Conservation (phyloP, 176 grass and related monocot species). For the Rhipidocladum racemiflorum region DNA sequence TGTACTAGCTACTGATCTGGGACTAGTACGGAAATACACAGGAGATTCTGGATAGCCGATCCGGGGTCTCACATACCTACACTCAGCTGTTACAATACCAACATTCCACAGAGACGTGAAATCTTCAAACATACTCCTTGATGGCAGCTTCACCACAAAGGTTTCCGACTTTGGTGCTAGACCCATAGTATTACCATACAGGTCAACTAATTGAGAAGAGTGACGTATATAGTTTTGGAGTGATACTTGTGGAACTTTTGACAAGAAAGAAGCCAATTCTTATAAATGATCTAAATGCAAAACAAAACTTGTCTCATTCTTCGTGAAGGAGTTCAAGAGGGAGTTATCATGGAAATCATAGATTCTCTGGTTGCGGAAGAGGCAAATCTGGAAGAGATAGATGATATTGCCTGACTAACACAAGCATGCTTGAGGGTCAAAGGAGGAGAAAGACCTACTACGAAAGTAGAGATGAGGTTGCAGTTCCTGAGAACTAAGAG, state of each 20-base stretch:
- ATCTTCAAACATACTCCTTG: too few relatives aligned
- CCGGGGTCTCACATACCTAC: too few relatives aligned
- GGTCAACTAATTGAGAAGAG: constrained; percentile 44
- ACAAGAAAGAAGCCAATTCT: constrained; percentile 45
- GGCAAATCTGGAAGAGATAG: constrained; percentile 17
- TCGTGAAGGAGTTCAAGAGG: constrained; percentile 2
- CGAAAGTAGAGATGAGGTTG: constrained; percentile 61
- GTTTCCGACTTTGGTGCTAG: constrained; percentile 48
- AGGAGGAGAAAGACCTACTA: constrained; percentile 33
- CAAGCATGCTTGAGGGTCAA: constrained; percentile 35
- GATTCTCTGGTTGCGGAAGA: constrained; percentile 38
- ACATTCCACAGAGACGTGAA: too few relatives aligned
- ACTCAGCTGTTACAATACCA: too few relatives aligned
- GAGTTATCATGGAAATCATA: constrained; percentile 13
- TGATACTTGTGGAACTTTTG: constrained; percentile 47
- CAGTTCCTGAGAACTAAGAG: constrained; percentile 36
- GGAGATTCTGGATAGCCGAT: too few relatives aligned
- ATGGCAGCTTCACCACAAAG: too few relatives aligned
- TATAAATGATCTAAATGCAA: constrained; percentile 18
- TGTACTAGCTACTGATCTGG: too few relatives aligned
- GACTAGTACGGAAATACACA: too few relatives aligned
- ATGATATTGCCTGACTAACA: constrained; percentile 15
- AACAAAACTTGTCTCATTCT: constrained; percentile 44
- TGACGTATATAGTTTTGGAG: constrained; percentile 63
- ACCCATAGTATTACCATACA: constrained; percentile 42